Base-by-base conservation (phyloP, 176 grass and related monocot species). In the Leersia perrieri region DNA sequence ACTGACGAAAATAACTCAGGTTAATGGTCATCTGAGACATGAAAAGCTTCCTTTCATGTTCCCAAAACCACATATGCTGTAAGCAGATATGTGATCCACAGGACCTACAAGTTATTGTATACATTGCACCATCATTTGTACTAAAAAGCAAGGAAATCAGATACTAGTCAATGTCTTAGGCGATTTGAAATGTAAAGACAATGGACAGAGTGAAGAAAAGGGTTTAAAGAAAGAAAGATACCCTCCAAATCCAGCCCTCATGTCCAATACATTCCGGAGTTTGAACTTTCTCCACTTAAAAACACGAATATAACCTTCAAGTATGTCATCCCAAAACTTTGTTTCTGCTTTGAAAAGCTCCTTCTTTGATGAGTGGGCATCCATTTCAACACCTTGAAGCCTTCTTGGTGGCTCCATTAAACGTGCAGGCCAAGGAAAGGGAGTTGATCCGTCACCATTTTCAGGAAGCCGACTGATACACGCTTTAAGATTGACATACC, bases 191-290 rank as follows among this genome's bases (percentile, higher is more conserved):
- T 55, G n/a, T 3, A 33, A 68, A 68, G 9, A 69, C 22, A 80
- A 69, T 80, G 78, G 45, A 58, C 8, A 44, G 22, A 58, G 63
- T 15, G 55, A 87, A 79, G 29, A 68, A 70, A 87, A 16, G 36
- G 66, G 30, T 67, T 78, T 65, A 74, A 75, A 44, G 40, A 78
- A 79, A 85, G 63, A 47, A 84, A 83, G 40, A 66, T 87, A 98
- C 95, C 95, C 95, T 87, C 95, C 95, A 79, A 92, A 98, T 80
- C 88, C 84, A 91, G 95, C 95, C 29, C 92, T 88, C 95, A 98
- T 98, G 80, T 98, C 95, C 90, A 98, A 91, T 30, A 94, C 84
- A 90, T 98, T 98, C 57, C 95, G 85, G 5, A 91, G 28, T 62
- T 87, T 94, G 62, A 90, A 76, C 78, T 92, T 92, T 70, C 83